phyloP scores from a whole-genome alignment of 352 stramenopile species.

The Pythium insidiosum region DNA sequence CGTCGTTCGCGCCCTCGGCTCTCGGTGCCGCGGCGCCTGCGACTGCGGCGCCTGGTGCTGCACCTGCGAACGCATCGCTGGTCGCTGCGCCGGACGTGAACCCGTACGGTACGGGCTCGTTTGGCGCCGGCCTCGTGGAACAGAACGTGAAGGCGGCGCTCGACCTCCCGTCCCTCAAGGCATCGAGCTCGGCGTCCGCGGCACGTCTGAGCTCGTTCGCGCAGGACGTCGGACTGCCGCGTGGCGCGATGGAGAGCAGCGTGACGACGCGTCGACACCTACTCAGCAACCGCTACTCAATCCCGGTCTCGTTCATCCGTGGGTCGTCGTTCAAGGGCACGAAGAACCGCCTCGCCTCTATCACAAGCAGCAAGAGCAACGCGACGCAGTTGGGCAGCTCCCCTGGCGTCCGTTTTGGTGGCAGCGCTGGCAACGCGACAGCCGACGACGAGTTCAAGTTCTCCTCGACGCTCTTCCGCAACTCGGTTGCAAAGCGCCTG shows the following conservation, averaged over 20 bases:
- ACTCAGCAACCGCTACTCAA: constrained; percentile 22
- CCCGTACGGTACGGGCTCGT: constrained; percentile 47
- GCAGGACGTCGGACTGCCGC: constrained; percentile 62
- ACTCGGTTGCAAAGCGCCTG: constrained; percentile 14
- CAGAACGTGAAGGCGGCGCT: constrained; percentile 24
- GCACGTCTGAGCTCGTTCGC: constrained; percentile 51
- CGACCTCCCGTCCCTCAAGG: constrained; percentile 13
- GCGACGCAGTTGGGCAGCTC: too few relatives aligned
- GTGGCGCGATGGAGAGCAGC: constrained; percentile 42
- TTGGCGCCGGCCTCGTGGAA: constrained; percentile 39
- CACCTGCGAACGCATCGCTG: constrained; percentile 13
- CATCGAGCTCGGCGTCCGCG: constrained; percentile 28
- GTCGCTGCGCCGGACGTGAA: constrained; percentile 42
- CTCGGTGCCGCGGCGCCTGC: too few relatives aligned
- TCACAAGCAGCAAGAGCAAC: constrained; percentile 23
- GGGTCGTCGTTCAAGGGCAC: constrained; percentile 61
- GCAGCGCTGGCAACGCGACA: constrained; percentile 4
- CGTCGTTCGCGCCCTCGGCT: too few relatives aligned
- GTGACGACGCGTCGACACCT: constrained; percentile 51
- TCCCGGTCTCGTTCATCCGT: constrained; percentile 69
- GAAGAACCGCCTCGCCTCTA: constrained; percentile 51
- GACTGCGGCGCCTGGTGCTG: background rate
- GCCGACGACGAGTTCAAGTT: constrained; percentile 22
- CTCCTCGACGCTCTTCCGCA: constrained; percentile 22
- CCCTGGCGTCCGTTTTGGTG: too few relatives aligned